Conservation (phyloP, 495 filamentous ascomycete species). For the Monascus purpureus region DNA sequence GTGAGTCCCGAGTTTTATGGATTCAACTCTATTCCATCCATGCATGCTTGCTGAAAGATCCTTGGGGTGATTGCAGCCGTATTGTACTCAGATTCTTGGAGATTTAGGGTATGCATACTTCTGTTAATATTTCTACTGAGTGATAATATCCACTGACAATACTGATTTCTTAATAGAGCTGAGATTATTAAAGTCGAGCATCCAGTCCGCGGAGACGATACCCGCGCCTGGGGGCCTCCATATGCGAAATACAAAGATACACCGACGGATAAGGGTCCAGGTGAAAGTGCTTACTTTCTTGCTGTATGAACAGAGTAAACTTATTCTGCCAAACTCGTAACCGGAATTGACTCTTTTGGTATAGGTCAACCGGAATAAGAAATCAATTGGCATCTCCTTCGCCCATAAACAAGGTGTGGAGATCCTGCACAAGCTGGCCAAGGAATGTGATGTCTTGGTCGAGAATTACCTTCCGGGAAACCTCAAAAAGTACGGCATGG, state of each 20-base stretch:
- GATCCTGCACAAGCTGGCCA: constrained; percentile 72
- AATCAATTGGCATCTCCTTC: constrained; percentile 83
- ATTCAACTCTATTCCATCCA: constrained; percentile 2
- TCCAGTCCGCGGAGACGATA: constrained; percentile 83
- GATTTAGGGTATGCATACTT: constrained; percentile 67
- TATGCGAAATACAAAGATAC: constrained; percentile 63
- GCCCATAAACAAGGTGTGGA: constrained; percentile 67
- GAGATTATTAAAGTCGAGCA: constrained; percentile 97
- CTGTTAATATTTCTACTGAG: too few species aligned
- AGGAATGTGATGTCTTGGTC: constrained; percentile 80
- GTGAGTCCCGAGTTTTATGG: constrained; percentile 38
- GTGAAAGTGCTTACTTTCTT: constrained; percentile 92
- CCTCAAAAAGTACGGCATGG: constrained; percentile 82
- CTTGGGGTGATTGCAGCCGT: constrained; percentile 55
- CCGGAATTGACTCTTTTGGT: background rate
- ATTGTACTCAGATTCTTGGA: constrained; percentile 93
- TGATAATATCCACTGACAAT: constrained; percentile 6
- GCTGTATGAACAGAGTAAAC: constrained; percentile 38
- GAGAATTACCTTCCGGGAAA: constrained; percentile 92
- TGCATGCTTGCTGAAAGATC: constrained; percentile 8
- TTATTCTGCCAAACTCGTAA: background rate
- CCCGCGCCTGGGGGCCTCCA: constrained; percentile 89
- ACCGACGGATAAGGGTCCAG: constrained; percentile 47
- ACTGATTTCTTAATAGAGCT: constrained; percentile 41
- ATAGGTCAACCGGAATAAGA: constrained; percentile 93